Base-by-base conservation (phyloP, 116 monocot genomes). In the Iris pallida region DNA sequence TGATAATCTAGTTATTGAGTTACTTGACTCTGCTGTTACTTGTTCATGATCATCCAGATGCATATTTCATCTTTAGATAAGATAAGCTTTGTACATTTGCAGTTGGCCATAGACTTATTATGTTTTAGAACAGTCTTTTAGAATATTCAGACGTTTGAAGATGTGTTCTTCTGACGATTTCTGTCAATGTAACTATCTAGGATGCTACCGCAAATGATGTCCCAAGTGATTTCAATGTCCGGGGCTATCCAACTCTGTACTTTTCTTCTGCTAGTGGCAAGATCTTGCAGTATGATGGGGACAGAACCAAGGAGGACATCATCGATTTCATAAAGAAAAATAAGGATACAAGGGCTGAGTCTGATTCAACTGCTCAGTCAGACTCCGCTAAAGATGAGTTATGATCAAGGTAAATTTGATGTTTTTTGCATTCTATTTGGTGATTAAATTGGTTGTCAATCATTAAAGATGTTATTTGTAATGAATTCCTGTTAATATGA, bases 161-260 rank as follows among this genome's bases (percentile, higher is more conserved):
- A 30, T 30, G 30, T 30, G 59, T 61, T 7, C 2, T 63, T 63
- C 63, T 63, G 63, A 47, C 63, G 2, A 46, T 63, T 16, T 47
- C 45, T 63, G 16, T 4, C 8, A 5, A 5, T 7, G 8, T 47
- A 0, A 17, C 47, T 52, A 42, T 66, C 1, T 72, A 88, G 88
- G 88, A 88, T 75, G 85, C 74, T 16, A 88, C 88, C 53, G 87
- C 73, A 53, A 98, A 98, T 71, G 98, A 98, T 75, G 44, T 93
- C 8, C 80, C 98, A 12, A 86, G 66, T 12, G 86, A 88, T 5
- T 93, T 88, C 53, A 73, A 80, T 1, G 86, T 98, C 42, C 60
- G 63, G 17, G 98, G 93, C 17, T 93, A 82, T 61, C 98, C 98
- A 15, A 98, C 98, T 13, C 4, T 98, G 55, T 98, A 90, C 59